Base-by-base conservation (phyloP, 2,329 filamentous ascomycete genomes). In the Herpotrichia juniperi region DNA sequence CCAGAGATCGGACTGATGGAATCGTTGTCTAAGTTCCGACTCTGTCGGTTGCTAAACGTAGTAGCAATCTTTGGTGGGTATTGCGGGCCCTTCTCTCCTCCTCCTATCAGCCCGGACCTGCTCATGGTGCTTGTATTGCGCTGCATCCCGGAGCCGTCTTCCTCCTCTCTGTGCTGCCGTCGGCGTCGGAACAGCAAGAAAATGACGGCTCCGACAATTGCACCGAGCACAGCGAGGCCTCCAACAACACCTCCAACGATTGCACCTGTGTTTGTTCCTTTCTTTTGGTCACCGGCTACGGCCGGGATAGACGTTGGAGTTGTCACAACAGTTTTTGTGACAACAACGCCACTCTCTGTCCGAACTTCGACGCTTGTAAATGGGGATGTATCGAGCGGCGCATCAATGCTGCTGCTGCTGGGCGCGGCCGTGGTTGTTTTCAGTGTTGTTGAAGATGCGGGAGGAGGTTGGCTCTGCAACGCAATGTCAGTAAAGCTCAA, bases 71-170 rank as follows among this genome's bases (percentile, higher is more conserved):
- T 60, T 4, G 63, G 59, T 21, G 64, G 66, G 45, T 56, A 62
- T 24, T 58, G 57, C 10, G 55, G 50, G 25, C 48, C 39, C 37
- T 67, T 69, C 37, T 72, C 68, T 28, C 46, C 42, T 19, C 59
- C 56, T 42, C 64, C 62, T 14, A 81, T 64, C 7, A 81, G 66
- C 12, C 79, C 79, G 16, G 76, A 72, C 61, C 74, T 77, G 63
- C 78, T 80, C 60, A 81, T 71, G 12, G 79, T 77, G 64, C 78
- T 80, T 16, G 73, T 72, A 49, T 80, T 79, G 17, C 79, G 70
- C 10, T 66, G 58, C 50, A 73, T 64, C 31, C 67, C 65, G 3
- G 60, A 55, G 28, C 59, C 58, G 9, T 57, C 50, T 35, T 52
- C 50, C n/a, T 56, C 55, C n/a, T 64, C 55, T 19, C n/a, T n/a